Percentiles rank a stretch among this genome's conserved stretches.
phyloP scores from a whole-genome alignment of 169 alveolate species.

The Babesia divergens region DNA sequence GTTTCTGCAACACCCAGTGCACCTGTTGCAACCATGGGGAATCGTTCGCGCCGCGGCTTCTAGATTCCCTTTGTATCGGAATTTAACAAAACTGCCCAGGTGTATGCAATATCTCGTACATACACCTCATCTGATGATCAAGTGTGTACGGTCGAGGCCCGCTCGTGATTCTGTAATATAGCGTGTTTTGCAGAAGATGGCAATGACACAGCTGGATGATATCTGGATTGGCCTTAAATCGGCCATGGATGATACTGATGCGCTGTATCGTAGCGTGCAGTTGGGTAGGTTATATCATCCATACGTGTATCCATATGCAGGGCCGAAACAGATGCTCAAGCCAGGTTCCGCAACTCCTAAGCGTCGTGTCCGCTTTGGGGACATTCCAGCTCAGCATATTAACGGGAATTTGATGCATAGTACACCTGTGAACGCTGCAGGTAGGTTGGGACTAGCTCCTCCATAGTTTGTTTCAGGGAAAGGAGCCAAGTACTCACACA shows the following conservation, averaged over 20 bases:
- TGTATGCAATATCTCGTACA: neutral
- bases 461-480: too few relatives aligned
- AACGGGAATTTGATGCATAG: too few relatives aligned
- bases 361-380: neutral
- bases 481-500: too few relatives aligned
- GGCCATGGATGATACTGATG: constrained; percentile 22
- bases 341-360: neutral
- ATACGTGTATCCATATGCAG: neutral
- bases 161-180: neutral
- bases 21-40: constrained; percentile 21
- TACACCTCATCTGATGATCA: too few relatives aligned
- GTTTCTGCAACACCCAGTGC: neutral
- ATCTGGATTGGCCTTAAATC: constrained; percentile 16
- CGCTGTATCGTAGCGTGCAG: constrained; percentile 21
- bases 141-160: neutral
- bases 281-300: neutral
- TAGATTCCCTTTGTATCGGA: neutral
- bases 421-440: too few relatives aligned
- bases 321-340: neutral
- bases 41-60: neutral
- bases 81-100: neutral
- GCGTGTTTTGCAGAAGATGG: constrained; percentile 1
- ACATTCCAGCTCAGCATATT: too few relatives aligned
- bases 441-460: too few relatives aligned
- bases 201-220: constrained; percentile 24